Evolutionary conservation across 108 stramenopile species (phyloP).

Genomic region (Fragilaria radians): DNA sequence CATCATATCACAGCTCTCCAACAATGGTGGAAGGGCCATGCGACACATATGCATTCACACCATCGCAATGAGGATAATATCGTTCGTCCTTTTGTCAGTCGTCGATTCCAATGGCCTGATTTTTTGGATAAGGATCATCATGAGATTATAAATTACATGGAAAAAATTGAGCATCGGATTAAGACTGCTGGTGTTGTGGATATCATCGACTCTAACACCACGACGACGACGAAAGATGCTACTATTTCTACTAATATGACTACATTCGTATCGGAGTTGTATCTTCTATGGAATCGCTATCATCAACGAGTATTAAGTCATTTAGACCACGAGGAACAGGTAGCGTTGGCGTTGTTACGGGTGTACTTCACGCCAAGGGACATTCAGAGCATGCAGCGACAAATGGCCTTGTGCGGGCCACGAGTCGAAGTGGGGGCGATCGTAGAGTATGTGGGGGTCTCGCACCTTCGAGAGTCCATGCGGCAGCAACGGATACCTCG

Average conservation of each 20-base stretch:
- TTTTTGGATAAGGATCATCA: neutral
- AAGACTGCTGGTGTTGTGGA: neutral
- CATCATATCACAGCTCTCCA: neutral
- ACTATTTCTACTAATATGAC: neutral
- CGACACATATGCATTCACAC: neutral
- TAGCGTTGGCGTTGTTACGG: neutral
- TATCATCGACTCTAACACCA: neutral
- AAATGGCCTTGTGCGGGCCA: neutral
- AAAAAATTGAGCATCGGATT: neutral
- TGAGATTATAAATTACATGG: neutral
- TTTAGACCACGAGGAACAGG: neutral
- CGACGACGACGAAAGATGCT: neutral
- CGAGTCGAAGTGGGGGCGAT: neutral
- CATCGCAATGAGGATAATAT: neutral
- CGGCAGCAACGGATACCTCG: neutral
- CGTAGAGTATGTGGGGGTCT: neutral
- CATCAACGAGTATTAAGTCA: neutral
- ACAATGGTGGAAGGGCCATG: neutral
- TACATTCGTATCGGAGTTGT: neutral
- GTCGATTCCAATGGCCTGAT: neutral
- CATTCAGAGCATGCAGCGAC: neutral
- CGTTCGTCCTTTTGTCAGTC: neutral
- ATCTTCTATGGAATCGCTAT: neutral
- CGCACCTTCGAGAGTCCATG: neutral
- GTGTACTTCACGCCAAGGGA: neutral